phyloP scores from a whole-genome alignment of 768 basidiomycete genomes.

The Russula abietina region DNA sequence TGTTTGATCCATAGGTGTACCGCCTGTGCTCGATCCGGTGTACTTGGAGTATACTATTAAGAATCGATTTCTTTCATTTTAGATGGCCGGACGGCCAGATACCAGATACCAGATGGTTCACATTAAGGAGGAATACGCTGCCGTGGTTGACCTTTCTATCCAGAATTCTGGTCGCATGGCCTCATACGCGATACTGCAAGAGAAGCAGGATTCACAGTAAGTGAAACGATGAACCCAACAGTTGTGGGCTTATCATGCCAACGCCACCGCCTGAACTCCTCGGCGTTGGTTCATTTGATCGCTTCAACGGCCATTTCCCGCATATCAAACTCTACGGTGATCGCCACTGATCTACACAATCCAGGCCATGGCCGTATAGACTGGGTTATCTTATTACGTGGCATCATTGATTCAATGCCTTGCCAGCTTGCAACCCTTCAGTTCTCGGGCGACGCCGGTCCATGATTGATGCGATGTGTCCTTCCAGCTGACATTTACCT shows the following conservation, averaged over 20 bases:
- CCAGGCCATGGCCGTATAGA: neutral
- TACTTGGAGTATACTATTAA: conserved; percentile 11
- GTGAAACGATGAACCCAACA: neutral
- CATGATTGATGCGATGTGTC: neutral
- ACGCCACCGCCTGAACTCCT: neutral
- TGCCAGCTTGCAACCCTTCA: neutral
- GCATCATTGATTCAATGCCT: neutral
- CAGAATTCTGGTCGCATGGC: neutral
- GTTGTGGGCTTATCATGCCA: neutral
- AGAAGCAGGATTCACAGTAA: neutral
- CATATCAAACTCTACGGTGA: neutral
- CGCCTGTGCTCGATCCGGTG: conserved; percentile 14
- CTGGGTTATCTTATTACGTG: conserved; percentile 12
- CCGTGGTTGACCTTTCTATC: neutral
- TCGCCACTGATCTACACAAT: neutral
- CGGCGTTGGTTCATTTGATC: neutral
- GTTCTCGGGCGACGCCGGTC: neutral
- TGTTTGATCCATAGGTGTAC: conserved; percentile 10
- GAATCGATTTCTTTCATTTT: neutral
- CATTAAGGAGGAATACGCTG: neutral
- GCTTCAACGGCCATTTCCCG: neutral
- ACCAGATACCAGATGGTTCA: neutral
- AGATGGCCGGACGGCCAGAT: neutral
- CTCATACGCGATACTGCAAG: neutral
- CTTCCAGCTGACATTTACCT: neutral